Evolutionary conservation across 352 stramenopile species (phyloP).

Genomic region (Phytophthora ohioensis): DNA sequence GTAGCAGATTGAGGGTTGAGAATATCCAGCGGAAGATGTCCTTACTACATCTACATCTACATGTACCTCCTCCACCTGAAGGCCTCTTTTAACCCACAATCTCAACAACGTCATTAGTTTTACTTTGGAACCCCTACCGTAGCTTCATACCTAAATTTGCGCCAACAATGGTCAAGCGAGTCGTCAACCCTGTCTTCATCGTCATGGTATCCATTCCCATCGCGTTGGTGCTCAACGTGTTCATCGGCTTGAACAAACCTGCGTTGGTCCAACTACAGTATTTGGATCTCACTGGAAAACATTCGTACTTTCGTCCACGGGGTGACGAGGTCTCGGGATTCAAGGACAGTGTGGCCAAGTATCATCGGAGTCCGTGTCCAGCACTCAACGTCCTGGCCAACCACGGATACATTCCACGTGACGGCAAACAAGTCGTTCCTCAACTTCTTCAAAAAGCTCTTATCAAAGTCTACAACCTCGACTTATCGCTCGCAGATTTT

Average conservation of each 20-base stretch:
- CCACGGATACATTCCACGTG: slow-evolving; percentile 64
- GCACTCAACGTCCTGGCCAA: slow-evolving; percentile 77
- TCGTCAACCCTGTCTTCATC: slow-evolving; percentile 16
- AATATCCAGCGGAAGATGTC: slow-evolving; percentile 13
- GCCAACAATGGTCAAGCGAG: slow-evolving; percentile 20
- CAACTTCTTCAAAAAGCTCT: slow-evolving; percentile 45
- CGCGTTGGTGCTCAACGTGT: slow-evolving; percentile 15
- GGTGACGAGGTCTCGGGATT: slow-evolving; percentile 51
- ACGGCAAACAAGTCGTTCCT: slow-evolving; percentile 59
- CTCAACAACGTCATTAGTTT: slow-evolving; percentile 18
- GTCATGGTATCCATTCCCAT: slow-evolving; percentile 20
- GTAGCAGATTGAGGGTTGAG: neutral
- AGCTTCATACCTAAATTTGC: slow-evolving; percentile 22
- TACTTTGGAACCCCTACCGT: neutral
- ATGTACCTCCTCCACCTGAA: neutral
- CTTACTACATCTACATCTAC: too few relatives aligned
- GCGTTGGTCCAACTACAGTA: neutral
- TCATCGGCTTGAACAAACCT: slow-evolving; percentile 6
- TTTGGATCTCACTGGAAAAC: slow-evolving; percentile 14
- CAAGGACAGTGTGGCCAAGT: slow-evolving; percentile 36
- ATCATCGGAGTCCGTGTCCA: slow-evolving; percentile 69
- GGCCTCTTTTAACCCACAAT: slow-evolving; percentile 14
- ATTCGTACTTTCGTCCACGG: slow-evolving; percentile 56
- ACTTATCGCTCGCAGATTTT: slow-evolving; percentile 41
- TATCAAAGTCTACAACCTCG: slow-evolving; percentile 59